These are phyloP conservation scores for Eleusine indica DNA, from an alignment of 176 grass and related monocot genomes.

Conservation along the genomic window DNA sequence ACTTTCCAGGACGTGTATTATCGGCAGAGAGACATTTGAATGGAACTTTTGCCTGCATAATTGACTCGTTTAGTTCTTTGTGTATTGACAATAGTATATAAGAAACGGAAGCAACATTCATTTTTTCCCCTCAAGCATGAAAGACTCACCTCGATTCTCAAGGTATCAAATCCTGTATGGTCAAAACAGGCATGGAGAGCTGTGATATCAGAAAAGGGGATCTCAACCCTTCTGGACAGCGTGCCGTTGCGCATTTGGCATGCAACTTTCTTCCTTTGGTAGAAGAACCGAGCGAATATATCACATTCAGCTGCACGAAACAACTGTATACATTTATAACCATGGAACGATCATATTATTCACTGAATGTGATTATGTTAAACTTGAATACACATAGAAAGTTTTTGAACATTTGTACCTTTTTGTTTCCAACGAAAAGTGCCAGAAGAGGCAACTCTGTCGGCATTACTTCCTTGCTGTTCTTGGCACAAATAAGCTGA, in stretches of 20 bases:
- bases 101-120: background rate
- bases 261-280: background rate
- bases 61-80: background rate
- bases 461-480: background rate
- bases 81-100: background rate
- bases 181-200: background rate
- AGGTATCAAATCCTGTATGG: background rate
- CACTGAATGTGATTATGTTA: background rate
- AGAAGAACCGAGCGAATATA: background rate
- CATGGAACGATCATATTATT: background rate
- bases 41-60: slow-evolving; percentile 8
- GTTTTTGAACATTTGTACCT: background rate
- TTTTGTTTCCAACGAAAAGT: background rate
- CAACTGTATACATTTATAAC: background rate
- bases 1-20: background rate
- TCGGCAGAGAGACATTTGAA: background rate
- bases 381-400: too few species aligned
- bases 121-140: background rate
- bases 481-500: background rate
- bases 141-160: slow-evolving; percentile 4
- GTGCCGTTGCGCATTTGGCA: background rate
- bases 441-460: background rate
- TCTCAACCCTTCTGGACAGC: background rate
- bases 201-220: slow-evolving; percentile 12
- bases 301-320: background rate